Evolutionary conservation across 75 land plant species (phyloP).

Genomic region (Pseudotsuga menziesii): DNA sequence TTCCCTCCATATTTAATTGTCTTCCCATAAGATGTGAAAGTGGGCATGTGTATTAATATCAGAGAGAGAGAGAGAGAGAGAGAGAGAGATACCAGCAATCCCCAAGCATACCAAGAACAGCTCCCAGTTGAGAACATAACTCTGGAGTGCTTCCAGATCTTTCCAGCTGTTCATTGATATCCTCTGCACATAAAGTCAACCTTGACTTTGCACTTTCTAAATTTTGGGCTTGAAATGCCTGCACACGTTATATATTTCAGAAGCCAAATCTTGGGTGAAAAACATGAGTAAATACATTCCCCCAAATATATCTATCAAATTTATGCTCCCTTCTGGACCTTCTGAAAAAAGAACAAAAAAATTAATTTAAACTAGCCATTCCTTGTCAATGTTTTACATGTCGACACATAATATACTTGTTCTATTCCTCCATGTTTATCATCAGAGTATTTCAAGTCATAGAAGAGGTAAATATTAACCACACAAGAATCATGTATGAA

Average conservation of each 20-base stretch:
- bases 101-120: constrained; percentile 95
- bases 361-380: background rate
- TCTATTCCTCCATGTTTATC: background rate
- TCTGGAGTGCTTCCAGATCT: constrained; percentile 52
- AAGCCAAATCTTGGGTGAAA: too few species aligned
- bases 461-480: too few species aligned
- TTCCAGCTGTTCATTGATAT: constrained; percentile 63
- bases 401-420: background rate
- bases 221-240: constrained; percentile 94
- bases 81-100: constrained; percentile 65
- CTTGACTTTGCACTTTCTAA: constrained; percentile 92
- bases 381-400: background rate
- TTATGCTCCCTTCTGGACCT: too few species aligned
- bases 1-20: background rate
- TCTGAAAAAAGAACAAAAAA: too few species aligned
- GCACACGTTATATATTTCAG: constrained; percentile 11
- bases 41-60: background rate
- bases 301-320: background rate
- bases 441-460: background rate
- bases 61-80: constrained; percentile 18
- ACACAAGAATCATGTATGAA: too few species aligned
- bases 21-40: background rate
- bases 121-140: constrained; percentile 89
- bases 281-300: too few species aligned
- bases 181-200: constrained; percentile 71